Evolutionary conservation across 768 basidiomycete genomes (phyloP), one percentile per base, ranked within the genome.

Genomic region (Rubroboletus pulcherrimus): DNA sequence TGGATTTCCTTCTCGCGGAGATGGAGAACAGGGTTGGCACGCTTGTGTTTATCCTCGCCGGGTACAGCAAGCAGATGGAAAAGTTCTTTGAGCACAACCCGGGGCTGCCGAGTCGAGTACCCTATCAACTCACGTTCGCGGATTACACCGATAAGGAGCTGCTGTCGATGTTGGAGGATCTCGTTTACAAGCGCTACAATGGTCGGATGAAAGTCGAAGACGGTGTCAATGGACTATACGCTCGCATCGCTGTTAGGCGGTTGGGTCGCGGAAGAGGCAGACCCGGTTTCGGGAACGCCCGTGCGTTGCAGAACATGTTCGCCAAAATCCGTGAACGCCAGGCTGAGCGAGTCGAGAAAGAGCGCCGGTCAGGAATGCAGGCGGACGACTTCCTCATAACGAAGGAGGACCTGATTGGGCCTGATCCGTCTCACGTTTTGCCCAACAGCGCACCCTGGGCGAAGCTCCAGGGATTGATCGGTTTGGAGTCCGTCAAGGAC

Each of bases 41-140:
- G 10, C 62, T 87, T 15, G 83, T 87, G 5, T 89, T 89, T 69
- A 83, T 89, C 57, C 73, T 89, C 9, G 87, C 87, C 0, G 87
- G 87, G 4, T 89, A 89, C 64, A 79, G 72, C 66, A 84, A 80
- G 53, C 75, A 89, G 66, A 89, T 89, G 87, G 87, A 89, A 57
- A 83, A 77, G 49, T 89, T 89, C 70, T 89, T 89, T 57, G 84
- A 87, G 55, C 86, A 87, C 60, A 89, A 89, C 57, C 86, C 87
- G 3, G 87, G 87, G 1, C 60, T 89, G 5, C 69, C 71, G 3
- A 88, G 86, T 67, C 83, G 87, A 9, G 83, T 89, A 4, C 87
- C 87, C 0, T 76, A 83, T 57, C 70, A 70, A 26, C 73, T 89
- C 48, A 71, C 79, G 26, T 89, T 89, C 57, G 69, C 71, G 2